phyloP scores from a whole-genome alignment of 1,284 basidiomycete species.

The Puccinia hordei region DNA sequence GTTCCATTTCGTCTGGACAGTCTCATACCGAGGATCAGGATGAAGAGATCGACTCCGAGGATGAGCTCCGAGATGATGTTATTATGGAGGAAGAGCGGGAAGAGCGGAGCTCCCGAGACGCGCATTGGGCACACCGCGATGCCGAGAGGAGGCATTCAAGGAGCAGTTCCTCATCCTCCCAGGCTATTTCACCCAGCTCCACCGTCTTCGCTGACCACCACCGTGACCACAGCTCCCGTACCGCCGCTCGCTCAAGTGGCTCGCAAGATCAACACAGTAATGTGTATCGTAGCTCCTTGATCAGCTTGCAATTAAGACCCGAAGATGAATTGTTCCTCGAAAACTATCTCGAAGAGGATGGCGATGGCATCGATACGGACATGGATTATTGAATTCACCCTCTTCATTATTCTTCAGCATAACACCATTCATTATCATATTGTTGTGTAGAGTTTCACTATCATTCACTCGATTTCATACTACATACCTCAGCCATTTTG shows the following conservation, averaged over 20 bases:
- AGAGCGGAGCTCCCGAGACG: background rate
- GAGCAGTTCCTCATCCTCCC: constrained; percentile 3
- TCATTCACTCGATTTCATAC: too few species aligned
- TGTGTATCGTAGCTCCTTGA: background rate
- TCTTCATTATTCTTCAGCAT: background rate
- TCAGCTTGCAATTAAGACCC: constrained; percentile 20
- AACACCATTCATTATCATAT: too few species aligned
- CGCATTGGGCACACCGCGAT: background rate
- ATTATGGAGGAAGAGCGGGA: constrained; percentile 24
- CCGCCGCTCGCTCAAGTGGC: background rate
- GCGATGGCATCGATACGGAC: constrained; percentile 8
- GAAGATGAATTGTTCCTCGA: constrained; percentile 37
- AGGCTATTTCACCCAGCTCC: constrained; percentile 12
- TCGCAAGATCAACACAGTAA: background rate
- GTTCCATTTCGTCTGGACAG: background rate
- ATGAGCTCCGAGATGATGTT: background rate
- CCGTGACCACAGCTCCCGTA: background rate
- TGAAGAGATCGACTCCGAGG: background rate
- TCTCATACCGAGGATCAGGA: constrained; percentile 4
- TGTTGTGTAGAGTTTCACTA: too few species aligned
- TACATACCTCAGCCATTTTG: too few species aligned
- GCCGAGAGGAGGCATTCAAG: background rate
- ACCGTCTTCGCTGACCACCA: constrained; percentile 30
- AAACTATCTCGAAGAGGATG: constrained; percentile 25
- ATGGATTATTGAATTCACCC: background rate